A percentile compares a stretch with the other conserved stretches of the same genome.
Evolutionary conservation across 2,329 filamentous ascomycete species (phyloP).

Genomic region (Fusarium sp.): DNA sequence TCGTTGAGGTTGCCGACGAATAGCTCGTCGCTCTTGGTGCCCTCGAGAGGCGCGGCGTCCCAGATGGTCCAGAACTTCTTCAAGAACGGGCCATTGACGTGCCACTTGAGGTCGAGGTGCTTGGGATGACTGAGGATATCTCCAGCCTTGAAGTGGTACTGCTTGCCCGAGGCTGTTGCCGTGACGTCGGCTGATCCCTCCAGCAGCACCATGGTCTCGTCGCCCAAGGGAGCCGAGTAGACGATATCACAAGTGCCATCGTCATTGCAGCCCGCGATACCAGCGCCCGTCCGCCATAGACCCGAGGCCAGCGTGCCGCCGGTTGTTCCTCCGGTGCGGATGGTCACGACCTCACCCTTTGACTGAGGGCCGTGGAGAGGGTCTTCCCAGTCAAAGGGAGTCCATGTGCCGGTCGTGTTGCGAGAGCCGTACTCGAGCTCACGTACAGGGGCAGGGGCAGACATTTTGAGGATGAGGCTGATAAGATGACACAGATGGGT

Average conservation of each 20-base stretch:
- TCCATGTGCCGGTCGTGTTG: too few relatives aligned
- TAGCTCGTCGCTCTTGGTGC: conserved; percentile 1
- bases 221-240: conserved; percentile 4
- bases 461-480: too few relatives aligned
- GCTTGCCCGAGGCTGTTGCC: not conserved
- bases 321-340: conserved; percentile 6
- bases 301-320: not conserved
- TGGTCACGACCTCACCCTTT: conserved; percentile 2
- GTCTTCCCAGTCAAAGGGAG: not conserved
- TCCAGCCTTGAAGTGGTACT: conserved; percentile 3
- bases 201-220: conserved; percentile 4
- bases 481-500: too few relatives aligned
- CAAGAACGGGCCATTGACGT: conserved; percentile 1
- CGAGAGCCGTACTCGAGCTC: too few relatives aligned
- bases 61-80: conserved; percentile 9
- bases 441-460: too few relatives aligned
- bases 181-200: conserved; percentile 3
- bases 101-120: conserved; percentile 4
- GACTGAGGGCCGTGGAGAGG: conserved; percentile 1
- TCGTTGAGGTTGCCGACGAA: conserved; percentile 4
- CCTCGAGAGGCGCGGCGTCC: not conserved
- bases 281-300: conserved; percentile 2
- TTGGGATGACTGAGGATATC: conserved; percentile 4
- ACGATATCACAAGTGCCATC: not conserved
- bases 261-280: conserved; percentile 2